phyloP scores from a whole-genome alignment of 148 eudicot genomes.

The Chenopodium album region DNA sequence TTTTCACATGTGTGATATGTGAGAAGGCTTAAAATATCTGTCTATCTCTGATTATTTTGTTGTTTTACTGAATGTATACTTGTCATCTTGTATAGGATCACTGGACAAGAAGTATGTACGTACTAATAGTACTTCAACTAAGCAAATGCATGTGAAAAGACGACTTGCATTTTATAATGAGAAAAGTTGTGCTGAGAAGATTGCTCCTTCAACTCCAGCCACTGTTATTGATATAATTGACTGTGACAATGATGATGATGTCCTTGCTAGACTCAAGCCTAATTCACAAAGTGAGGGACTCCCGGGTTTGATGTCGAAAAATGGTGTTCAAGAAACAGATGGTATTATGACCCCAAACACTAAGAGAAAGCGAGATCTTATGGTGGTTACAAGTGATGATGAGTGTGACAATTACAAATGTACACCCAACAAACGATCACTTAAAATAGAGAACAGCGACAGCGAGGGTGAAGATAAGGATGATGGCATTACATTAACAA shows the following conservation, averaged over 20 bases:
- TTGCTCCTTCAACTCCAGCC: slow-evolving; percentile 62
- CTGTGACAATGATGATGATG: slow-evolving; percentile 47
- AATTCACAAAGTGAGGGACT: slow-evolving; percentile 6
- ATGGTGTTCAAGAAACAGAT: neutral
- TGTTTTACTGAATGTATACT: neutral
- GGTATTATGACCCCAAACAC: slow-evolving; percentile 32
- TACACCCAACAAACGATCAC: slow-evolving; percentile 19
- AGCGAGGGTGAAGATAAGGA: slow-evolving; percentile 19
- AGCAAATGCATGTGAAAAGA: slow-evolving; percentile 33
- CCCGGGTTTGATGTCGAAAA: neutral
- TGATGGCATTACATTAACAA: slow-evolving; percentile 5
- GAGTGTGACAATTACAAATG: slow-evolving; percentile 16
- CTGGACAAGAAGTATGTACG: neutral
- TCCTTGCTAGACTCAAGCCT: neutral
- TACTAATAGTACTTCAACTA: slow-evolving; percentile 2
- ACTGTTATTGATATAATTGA: slow-evolving; percentile 40
- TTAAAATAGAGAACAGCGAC: slow-evolving; percentile 21
- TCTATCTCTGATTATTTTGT: neutral
- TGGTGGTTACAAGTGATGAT: slow-evolving; percentile 51
- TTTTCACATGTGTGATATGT: too few species aligned
- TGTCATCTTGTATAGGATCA: neutral
- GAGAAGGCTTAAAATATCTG: neutral
- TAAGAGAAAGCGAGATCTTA: slow-evolving; percentile 52
- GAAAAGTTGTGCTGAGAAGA: slow-evolving; percentile 32
- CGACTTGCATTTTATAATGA: slow-evolving; percentile 36